phyloP scores from a whole-genome alignment of 306 rosid genomes.

The Comarum palustre region DNA sequence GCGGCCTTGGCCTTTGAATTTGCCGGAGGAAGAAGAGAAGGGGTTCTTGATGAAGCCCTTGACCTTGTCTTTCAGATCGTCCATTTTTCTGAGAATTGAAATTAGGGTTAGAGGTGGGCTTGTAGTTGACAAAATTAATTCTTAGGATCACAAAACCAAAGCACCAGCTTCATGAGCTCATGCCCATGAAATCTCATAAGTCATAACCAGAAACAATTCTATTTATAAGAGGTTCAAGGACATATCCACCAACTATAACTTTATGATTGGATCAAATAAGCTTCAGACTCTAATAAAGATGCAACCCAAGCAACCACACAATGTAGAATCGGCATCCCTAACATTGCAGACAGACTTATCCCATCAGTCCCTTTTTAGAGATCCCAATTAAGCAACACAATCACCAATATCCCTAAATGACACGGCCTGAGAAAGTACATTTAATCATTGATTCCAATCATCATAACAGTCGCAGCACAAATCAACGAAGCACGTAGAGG shows the following conservation, averaged over 20 bases:
- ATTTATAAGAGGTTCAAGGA: not conserved
- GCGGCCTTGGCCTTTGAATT: slow-evolving; percentile 93
- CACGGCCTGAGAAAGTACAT: not conserved
- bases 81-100: too few species aligned
- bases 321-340: not conserved
- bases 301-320: not conserved
- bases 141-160: not conserved
- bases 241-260: not conserved
- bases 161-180: not conserved
- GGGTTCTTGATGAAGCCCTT: slow-evolving; percentile 82
- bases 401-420: not conserved
- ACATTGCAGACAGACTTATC: not conserved
- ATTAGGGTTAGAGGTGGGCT: too few species aligned
- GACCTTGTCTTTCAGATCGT: slow-evolving; percentile 75
- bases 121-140: too few species aligned
- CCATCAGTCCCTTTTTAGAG: not conserved
- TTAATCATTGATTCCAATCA: not conserved
- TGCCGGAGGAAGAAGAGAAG: slow-evolving; percentile 61
- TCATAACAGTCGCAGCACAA: not conserved
- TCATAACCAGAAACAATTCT: not conserved
- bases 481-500: not conserved
- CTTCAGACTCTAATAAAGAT: too few species aligned
- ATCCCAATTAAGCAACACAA: not conserved
- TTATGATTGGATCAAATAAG: not conserved
- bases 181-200: not conserved